A percentile compares a stretch with the other conserved stretches of the same genome.
Conservation (phyloP, 1,139 yeast genomes). For the Yamadazyma pseudoaaseri region DNA sequence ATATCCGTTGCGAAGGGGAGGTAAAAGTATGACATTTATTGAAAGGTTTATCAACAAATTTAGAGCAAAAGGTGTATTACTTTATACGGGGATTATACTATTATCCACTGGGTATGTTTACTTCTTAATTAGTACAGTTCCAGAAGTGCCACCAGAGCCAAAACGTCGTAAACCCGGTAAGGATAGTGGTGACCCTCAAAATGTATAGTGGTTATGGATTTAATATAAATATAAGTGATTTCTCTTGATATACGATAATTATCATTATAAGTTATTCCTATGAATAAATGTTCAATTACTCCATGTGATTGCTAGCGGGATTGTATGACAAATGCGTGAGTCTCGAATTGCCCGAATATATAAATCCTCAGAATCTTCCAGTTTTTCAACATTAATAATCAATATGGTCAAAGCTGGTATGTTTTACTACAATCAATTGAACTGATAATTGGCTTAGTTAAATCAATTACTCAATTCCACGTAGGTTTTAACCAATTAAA, state of each 20-base stretch:
- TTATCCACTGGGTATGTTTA: constrained; percentile 35
- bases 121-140: constrained; percentile 31
- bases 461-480: too few species aligned
- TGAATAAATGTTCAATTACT: too few species aligned
- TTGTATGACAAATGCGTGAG: constrained; percentile 1
- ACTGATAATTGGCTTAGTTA: constrained; percentile 6
- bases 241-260: too few species aligned
- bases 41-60: constrained; percentile 27
- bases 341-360: neutral
- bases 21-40: constrained; percentile 18
- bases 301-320: neutral
- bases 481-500: neutral
- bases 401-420: constrained; percentile 38
- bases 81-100: constrained; percentile 33
- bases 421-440: constrained; percentile 18
- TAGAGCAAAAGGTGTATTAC: constrained; percentile 35
- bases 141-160: constrained; percentile 18
- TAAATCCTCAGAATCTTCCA: constrained; percentile 2
- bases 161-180: constrained; percentile 1
- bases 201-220: neutral
- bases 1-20: too few species aligned
- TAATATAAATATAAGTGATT: too few species aligned
- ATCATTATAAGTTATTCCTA: too few species aligned
- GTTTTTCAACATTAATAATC: constrained; percentile 2
- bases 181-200: too few species aligned